phyloP scores from a whole-genome alignment of 2,329 filamentous ascomycete species.

The Talaromyces sp. region DNA sequence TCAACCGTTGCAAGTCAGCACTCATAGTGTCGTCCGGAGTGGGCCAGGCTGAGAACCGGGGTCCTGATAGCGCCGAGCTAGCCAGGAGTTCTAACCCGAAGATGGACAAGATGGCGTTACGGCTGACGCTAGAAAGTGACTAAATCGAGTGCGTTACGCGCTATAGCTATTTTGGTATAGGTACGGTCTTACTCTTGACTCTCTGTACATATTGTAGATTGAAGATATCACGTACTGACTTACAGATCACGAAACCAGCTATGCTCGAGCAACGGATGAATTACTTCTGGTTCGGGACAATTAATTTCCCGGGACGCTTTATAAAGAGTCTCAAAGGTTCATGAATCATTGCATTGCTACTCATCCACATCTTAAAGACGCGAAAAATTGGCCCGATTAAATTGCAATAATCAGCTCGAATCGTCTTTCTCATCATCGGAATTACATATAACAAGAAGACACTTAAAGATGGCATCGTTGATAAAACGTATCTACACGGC shows the following conservation, averaged over 20 bases:
- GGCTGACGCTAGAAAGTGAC: background rate
- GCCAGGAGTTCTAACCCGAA: background rate
- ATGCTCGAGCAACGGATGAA: background rate
- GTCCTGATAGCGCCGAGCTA: background rate
- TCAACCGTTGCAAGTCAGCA: background rate
- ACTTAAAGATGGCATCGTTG: background rate
- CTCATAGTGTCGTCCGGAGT: too few species aligned
- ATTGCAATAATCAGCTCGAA: background rate
- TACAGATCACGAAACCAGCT: too few species aligned
- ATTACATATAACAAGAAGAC: background rate
- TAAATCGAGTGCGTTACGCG: conserved; percentile 6
- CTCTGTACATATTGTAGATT: background rate
- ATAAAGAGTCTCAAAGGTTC: background rate
- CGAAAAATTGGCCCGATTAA: background rate
- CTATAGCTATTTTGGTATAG: conserved; percentile 1
- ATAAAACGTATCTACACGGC: background rate
- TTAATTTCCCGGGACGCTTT: background rate
- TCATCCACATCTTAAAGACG: background rate
- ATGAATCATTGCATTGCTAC: background rate
- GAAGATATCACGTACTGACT: background rate
- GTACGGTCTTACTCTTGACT: background rate
- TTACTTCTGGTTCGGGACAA: background rate
- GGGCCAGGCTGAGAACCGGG: background rate
- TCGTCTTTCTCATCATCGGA: background rate
- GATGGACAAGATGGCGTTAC: too few species aligned